phyloP scores from a whole-genome alignment of 1,284 basidiomycete species.

The Cryptococcus sp. region DNA sequence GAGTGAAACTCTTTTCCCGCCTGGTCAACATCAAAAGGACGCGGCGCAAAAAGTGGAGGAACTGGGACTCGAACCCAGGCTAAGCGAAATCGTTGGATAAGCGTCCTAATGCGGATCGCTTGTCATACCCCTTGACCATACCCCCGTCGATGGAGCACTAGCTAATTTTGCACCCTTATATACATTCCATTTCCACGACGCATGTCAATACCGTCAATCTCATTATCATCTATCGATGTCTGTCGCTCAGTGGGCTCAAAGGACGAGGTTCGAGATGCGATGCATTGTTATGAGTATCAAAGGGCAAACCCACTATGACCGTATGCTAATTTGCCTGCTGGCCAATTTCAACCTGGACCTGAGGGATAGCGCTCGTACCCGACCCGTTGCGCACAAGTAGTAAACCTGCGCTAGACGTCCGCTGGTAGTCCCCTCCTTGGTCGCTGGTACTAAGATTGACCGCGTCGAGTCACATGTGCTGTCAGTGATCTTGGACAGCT shows the following conservation, averaged over 20 bases:
- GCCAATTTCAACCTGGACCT: conserved; percentile 1
- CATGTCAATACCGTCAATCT: too few species aligned
- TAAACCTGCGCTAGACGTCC: background rate
- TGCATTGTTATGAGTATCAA: too few species aligned
- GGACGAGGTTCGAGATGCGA: too few species aligned
- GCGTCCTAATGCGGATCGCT: conserved; percentile 23
- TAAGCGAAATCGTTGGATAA: conserved; percentile 16
- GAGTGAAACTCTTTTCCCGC: too few species aligned
- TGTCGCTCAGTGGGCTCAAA: too few species aligned
- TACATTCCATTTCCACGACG: too few species aligned
- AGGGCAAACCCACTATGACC: too few species aligned
- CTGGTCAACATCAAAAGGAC: too few species aligned
- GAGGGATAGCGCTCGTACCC: background rate
- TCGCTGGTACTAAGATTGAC: background rate
- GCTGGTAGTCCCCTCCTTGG: background rate
- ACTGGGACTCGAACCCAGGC: conserved; percentile 27
- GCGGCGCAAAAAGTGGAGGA: conserved; percentile 16
- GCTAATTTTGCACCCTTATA: background rate
- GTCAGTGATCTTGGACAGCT: background rate
- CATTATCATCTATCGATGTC: too few species aligned
- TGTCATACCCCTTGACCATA: conserved; percentile 30
- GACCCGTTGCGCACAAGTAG: background rate
- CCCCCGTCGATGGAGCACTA: conserved; percentile 5
- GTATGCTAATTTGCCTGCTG: background rate
- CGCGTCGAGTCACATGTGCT: background rate